Evolutionary conservation across 139 green algal species (phyloP), one percentile per base, ranked within the genome.

Genomic region (Tetraselmis chui): DNA sequence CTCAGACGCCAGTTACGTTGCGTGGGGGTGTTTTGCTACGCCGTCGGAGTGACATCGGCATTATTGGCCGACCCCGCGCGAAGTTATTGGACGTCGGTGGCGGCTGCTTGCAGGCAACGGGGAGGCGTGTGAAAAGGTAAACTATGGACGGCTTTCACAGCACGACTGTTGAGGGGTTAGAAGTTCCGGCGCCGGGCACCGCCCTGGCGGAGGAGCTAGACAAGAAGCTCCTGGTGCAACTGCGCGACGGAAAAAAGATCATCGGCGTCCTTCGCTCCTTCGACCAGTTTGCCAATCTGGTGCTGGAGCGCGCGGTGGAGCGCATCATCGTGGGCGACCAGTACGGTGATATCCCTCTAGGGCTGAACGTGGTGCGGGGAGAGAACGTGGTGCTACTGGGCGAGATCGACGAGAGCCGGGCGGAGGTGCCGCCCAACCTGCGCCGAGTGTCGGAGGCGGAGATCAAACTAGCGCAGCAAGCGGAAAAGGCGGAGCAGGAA

Each of bases 381-480:
- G 94, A 98, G 80, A 98, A 98, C 82, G 88, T 98, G 24, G 94
- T 98, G 32, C 85, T 98, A 30, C 89, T 98, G 85, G 94, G 94
- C 1, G 84, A 91, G 80, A 79, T 97, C 11, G 93, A 95, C 76
- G 81, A 85, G 28, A 83, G 81, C 1, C 78, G 83, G 28, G 92
- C 77, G 80, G 86, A 93, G 59, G 84, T 90, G 29, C 92, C 92
- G 1, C 77, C 86, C 28, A 87, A 91, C 1, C 78, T 97, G 23
- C 86, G 79, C 22, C 32, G 77, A 2, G 93, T 96, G 5, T 87
- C 87, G 1, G 84, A 90, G 32, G 81, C 81, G 2, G 91, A 92
- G 74, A 96, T 96, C 58, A 88, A 85, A 82, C 85, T 85, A 58
- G 89, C 91, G 31, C 90, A 95, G 80, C 86, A 89, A 24, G 93